Conservation (phyloP, 78 protist species). For the Bodo saltans region DNA sequence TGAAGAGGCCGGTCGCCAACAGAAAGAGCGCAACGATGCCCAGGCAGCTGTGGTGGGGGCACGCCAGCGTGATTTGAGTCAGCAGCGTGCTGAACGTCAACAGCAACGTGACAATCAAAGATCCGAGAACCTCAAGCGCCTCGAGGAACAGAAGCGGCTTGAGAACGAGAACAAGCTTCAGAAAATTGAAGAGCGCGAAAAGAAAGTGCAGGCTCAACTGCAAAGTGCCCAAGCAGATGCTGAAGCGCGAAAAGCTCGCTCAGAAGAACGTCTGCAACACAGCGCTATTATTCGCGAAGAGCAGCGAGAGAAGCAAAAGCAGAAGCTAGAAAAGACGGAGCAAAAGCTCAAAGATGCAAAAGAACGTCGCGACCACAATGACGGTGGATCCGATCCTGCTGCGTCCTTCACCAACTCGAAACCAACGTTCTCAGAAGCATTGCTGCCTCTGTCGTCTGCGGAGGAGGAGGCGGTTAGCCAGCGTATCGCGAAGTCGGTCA, state of each 20-base stretch:
- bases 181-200: not conserved
- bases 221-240: not conserved
- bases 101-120: not conserved
- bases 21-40: too few species aligned
- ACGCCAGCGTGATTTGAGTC: not conserved
- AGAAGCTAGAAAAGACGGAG: not conserved
- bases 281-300: not conserved
- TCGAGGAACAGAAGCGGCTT: not conserved
- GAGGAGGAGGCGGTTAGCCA: too few species aligned
- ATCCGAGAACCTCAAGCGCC: not conserved
- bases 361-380: not conserved
- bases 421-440: too few species aligned
- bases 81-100: not conserved
- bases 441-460: too few species aligned
- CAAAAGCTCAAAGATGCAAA: not conserved
- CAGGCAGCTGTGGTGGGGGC: too few species aligned
- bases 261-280: not conserved
- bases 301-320: not conserved
- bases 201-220: not conserved
- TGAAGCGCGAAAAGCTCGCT: not conserved
- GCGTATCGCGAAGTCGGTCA: too few species aligned
- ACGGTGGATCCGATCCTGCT: too few species aligned
- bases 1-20: too few species aligned
- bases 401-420: too few species aligned
- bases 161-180: not conserved